These are phyloP conservation scores for Podila horticola DNA, from an alignment of 192 early-diverging fungal species.

Conservation along the genomic window DNA sequence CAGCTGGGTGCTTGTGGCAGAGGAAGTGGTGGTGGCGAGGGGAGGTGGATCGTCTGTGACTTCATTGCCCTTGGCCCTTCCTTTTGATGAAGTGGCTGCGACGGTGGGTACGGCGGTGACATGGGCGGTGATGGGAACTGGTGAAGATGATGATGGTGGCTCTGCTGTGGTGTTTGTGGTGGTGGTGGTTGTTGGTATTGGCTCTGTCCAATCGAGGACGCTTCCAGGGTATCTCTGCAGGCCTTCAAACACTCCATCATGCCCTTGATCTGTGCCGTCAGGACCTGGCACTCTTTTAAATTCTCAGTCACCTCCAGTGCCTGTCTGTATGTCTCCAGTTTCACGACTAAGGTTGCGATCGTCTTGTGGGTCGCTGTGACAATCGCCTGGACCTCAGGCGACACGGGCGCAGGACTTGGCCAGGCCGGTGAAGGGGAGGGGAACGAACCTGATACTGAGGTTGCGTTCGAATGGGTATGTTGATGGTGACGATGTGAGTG, in stretches of 20 bases:
- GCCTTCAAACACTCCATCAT: constrained; percentile 45
- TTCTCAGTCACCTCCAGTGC: constrained; percentile 36
- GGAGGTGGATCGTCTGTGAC: neutral
- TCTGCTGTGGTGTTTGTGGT: neutral
- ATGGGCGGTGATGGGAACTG: neutral
- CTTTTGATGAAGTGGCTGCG: neutral
- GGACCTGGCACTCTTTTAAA: constrained; percentile 30
- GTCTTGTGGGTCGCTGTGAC: constrained; percentile 35
- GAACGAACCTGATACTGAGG: neutral
- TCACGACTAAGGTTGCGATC: constrained; percentile 16
- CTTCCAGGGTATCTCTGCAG: constrained; percentile 31
- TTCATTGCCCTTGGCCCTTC: neutral
- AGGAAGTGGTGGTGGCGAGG: neutral
- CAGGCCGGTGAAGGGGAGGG: neutral
- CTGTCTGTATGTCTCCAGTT: constrained; percentile 36
- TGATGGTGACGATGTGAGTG: neutral
- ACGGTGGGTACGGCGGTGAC: neutral
- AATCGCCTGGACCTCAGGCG: constrained; percentile 22
- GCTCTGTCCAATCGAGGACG: neutral
- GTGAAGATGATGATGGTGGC: neutral
- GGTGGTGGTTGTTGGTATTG: neutral
- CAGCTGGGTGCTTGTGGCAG: neutral
- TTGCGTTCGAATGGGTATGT: neutral
- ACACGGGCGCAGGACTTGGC: constrained; percentile 5
- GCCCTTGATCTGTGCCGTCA: constrained; percentile 28